Evolutionary conservation across 768 basidiomycete genomes (phyloP).

Genomic region (Pleurotus citrinopileatus): DNA sequence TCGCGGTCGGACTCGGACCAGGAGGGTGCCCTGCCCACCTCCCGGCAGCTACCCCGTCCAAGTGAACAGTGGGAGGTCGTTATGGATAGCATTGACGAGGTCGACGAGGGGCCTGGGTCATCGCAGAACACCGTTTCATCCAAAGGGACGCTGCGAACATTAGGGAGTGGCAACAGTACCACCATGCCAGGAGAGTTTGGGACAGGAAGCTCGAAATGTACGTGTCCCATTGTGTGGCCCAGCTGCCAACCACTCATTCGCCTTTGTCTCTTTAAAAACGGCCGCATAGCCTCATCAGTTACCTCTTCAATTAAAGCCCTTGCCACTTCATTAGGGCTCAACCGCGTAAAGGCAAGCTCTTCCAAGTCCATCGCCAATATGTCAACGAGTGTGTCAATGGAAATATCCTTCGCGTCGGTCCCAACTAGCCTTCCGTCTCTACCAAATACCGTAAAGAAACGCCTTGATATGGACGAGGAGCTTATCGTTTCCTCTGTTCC

Average conservation of each 20-base stretch:
- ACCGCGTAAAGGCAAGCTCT: slow-evolving; percentile 38
- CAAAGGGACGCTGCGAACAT: slow-evolving; percentile 31
- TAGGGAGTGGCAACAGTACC: slow-evolving; percentile 22
- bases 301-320: slow-evolving; percentile 73
- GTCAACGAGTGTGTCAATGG: slow-evolving; percentile 22
- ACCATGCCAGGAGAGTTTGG: slow-evolving; percentile 68
- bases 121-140: slow-evolving; percentile 48
- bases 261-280: slow-evolving; percentile 9
- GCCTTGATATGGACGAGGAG: slow-evolving; percentile 28
- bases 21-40: slow-evolving; percentile 1
- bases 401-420: slow-evolving; percentile 20
- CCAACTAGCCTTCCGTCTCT: slow-evolving; percentile 14
- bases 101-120: slow-evolving; percentile 51
- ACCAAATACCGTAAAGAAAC: slow-evolving; percentile 13
- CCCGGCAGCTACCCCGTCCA: slow-evolving; percentile 43
- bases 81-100: slow-evolving; percentile 78
- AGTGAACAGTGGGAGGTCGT: slow-evolving; percentile 85
- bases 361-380: slow-evolving; percentile 21
- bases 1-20: background rate
- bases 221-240: slow-evolving; percentile 15
- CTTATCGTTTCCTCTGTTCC: slow-evolving; percentile 39
- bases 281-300: slow-evolving; percentile 50
- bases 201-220: slow-evolving; percentile 60
- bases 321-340: slow-evolving; percentile 74
- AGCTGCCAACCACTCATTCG: slow-evolving; percentile 2